Base-by-base conservation (phyloP, 805 yeast genomes). In the Spathaspora girioi region DNA sequence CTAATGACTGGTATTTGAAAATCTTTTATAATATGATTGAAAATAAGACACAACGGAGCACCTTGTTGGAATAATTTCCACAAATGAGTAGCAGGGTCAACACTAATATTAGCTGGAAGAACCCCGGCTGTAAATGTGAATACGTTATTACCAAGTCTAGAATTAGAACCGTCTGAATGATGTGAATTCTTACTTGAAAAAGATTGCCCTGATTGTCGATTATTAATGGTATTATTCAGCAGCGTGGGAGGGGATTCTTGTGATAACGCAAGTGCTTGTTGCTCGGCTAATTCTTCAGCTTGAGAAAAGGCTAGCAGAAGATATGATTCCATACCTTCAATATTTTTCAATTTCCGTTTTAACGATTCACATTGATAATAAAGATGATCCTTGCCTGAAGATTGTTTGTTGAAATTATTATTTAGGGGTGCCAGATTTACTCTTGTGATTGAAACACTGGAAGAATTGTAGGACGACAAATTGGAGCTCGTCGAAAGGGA, bases 1-100 rank as follows among this genome's bases (percentile, higher is more conserved):
- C 86, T 80, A 6, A 86, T 81, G 14, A 84, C 79, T 1, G 86
- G 78, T 44, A 87, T 72, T 50, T 84, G 81, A 47, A 62, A 54
- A 19, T 56, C 50, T 12, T 56, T 40, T 50, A 76, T 77, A 18
- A 90, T 77, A 12, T 83, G 74, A 68, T 94, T 93, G 74, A 87
- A 89, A 7, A 93, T 72, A 42, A 89, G 80, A 67, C 98, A 92
- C 42, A 94, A 73, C 3, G 98, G 96, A 2, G 96, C 86, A 10
- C 98, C 99, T 61, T 88, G 90, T 61, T 93, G 96, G 61, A 94
- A 84, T 32, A 94, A 72, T 57, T 89, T 85, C 83, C 97, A 88
- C 43, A 94, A 65, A 55, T 90, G 92, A 1, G 97, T 90, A 2
- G 89, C 97, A 2, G 98, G 97, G 65, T 94, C 99, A 62, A 89